phyloP scores from a whole-genome alignment of 148 eudicot species.

The Amaranthus palmeri region DNA sequence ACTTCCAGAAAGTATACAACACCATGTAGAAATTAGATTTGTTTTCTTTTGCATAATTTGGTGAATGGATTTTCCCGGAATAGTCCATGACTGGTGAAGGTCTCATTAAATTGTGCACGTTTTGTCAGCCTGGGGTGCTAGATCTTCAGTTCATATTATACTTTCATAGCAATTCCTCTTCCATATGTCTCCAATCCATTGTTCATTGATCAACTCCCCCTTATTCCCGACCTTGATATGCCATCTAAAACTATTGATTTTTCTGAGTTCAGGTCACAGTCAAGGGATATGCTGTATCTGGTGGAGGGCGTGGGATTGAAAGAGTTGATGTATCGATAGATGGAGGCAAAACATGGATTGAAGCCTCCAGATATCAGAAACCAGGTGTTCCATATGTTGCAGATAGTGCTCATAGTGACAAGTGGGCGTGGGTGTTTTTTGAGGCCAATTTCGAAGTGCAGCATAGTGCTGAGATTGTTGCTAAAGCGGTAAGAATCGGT shows the following conservation, averaged over 20 bases:
- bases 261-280: conserved; percentile 43
- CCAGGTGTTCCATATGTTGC: conserved; percentile 55
- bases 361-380: conserved; percentile 84
- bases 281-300: conserved; percentile 87
- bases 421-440: conserved; percentile 96
- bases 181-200: neutral
- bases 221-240: neutral
- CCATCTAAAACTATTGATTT: neutral
- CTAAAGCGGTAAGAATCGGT: conserved; percentile 87
- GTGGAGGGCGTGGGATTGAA: conserved; percentile 96
- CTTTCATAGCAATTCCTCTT: neutral
- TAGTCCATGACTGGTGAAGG: neutral
- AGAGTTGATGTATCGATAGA: conserved; percentile 83
- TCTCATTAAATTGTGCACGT: neutral
- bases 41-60: too few relatives aligned
- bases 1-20: too few relatives aligned
- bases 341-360: conserved; percentile 92
- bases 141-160: neutral
- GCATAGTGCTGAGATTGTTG: conserved; percentile 65
- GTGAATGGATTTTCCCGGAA: neutral
- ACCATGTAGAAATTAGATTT: too few relatives aligned
- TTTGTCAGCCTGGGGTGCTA: neutral
- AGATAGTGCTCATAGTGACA: conserved; percentile 59
- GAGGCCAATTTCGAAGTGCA: conserved; percentile 59
- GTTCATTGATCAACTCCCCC: neutral